These are phyloP conservation scores for Salvia splendens DNA, from an alignment of 257 asterid species.

Conservation along the genomic window DNA sequence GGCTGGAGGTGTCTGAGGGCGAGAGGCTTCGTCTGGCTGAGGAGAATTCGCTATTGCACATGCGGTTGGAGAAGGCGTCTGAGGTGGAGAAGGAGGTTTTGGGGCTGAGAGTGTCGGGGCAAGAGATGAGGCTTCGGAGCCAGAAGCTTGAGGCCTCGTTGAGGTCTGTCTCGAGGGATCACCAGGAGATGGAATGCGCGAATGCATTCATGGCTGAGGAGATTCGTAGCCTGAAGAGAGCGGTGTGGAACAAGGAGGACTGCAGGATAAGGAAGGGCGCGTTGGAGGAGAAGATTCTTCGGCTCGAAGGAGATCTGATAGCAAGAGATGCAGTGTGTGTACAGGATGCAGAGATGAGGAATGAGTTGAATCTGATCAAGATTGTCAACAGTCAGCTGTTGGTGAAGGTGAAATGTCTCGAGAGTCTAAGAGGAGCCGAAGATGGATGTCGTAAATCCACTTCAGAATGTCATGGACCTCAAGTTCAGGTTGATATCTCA, in stretches of 20 bases:
- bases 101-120: conserved; percentile 35
- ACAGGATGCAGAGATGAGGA: conserved; percentile 40
- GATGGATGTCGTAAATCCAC: conserved; percentile 22
- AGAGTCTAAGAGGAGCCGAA: conserved; percentile 33
- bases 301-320: conserved; percentile 52
- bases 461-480: conserved; percentile 16
- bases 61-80: conserved; percentile 31
- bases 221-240: conserved; percentile 33
- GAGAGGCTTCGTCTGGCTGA: conserved; percentile 45
- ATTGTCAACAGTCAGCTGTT: conserved; percentile 36
- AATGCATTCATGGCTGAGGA: conserved; percentile 31
- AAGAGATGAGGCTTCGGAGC: conserved; percentile 30
- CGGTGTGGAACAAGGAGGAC: conserved; percentile 35
- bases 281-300: conserved; percentile 47
- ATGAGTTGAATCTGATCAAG: conserved; percentile 41
- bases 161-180: conserved; percentile 36
- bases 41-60: conserved; percentile 32
- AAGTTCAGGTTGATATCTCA: conserved; percentile 25
- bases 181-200: conserved; percentile 39
- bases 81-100: conserved; percentile 43
- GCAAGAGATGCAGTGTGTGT: conserved; percentile 43
- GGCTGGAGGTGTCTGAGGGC: conserved; percentile 31
- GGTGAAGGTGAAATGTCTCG: conserved; percentile 20
- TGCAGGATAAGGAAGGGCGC: conserved; percentile 34
- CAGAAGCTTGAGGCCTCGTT: conserved; percentile 41